A percentile compares a stretch with the other conserved stretches of the same genome.
Evolutionary conservation across 768 basidiomycete species (phyloP).

Genomic region (Asterophora lycoperdoides): DNA sequence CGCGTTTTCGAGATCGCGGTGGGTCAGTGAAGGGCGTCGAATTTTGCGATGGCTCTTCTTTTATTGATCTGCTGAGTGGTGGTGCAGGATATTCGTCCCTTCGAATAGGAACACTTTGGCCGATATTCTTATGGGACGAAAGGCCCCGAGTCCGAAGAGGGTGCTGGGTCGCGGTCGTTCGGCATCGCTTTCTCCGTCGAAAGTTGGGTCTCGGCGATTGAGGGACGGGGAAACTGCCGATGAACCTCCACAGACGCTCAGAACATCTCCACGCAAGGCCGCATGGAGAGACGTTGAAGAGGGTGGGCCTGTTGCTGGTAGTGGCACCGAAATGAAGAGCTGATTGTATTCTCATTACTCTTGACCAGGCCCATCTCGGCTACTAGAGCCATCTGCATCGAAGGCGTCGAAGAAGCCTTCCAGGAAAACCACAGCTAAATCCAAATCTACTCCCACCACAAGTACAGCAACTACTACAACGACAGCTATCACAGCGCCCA

Average conservation of each 20-base stretch:
- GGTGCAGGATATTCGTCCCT: conserved; percentile 19
- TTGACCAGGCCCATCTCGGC: conserved; percentile 4
- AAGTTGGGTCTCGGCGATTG: conserved; percentile 9
- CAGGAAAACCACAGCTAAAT: conserved; percentile 1
- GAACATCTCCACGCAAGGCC: conserved; percentile 14
- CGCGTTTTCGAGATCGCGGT: conserved; percentile 65
- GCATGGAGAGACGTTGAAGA: conserved; percentile 3
- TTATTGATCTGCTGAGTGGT: background rate
- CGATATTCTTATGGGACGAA: conserved; percentile 19
- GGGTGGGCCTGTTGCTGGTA: conserved; percentile 5
- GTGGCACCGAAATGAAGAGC: background rate
- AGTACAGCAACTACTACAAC: background rate
- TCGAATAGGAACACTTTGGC: conserved; percentile 17
- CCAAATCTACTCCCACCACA: background rate
- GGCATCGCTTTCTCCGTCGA: conserved; percentile 28
- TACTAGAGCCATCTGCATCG: background rate
- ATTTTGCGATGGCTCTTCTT: background rate
- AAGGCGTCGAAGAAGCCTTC: background rate
- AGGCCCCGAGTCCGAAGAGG: conserved; percentile 41
- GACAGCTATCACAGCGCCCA: background rate
- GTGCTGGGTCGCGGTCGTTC: conserved; percentile 18
- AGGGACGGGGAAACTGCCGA: background rate
- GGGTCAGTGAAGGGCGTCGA: conserved; percentile 37
- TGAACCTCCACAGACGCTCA: background rate
- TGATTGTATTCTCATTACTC: background rate